These are phyloP conservation scores for Phytopythium montanum DNA, from an alignment of 352 stramenopile genomes.

Conservation along the genomic window DNA sequence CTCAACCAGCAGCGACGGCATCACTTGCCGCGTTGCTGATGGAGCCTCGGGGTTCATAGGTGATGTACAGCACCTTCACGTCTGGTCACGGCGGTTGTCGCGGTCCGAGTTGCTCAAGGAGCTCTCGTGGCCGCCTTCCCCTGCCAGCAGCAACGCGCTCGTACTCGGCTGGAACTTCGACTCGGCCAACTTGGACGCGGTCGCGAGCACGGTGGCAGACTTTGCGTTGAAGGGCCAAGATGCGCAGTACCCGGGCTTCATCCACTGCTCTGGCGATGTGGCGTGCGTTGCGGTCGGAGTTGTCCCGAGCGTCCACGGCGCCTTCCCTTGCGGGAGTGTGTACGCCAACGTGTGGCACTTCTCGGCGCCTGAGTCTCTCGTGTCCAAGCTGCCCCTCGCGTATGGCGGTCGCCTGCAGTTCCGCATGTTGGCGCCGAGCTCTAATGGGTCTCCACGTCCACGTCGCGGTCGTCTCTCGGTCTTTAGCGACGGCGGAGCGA, in stretches of 20 bases:
- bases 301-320: conserved; percentile 32
- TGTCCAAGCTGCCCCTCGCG: conserved; percentile 24
- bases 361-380: conserved; percentile 27
- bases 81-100: conserved; percentile 48
- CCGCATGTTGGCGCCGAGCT: conserved; percentile 62
- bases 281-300: conserved; percentile 29
- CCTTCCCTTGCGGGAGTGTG: conserved; percentile 61
- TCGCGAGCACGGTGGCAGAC: conserved; percentile 33
- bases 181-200: conserved; percentile 15
- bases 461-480: conserved; percentile 56
- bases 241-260: conserved; percentile 33
- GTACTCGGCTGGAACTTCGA: conserved; percentile 72
- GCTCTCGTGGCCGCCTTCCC: conserved; percentile 45
- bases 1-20: conserved; percentile 6
- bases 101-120: conserved; percentile 48
- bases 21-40: conserved; percentile 20
- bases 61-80: conserved; percentile 53
- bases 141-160: conserved; percentile 49
- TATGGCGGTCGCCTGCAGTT: conserved; percentile 71
- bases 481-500: conserved; percentile 17
- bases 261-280: conserved; percentile 25
- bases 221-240: conserved; percentile 43
- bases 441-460: conserved; percentile 50
- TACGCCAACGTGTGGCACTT: conserved; percentile 77
- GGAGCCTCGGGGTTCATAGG: conserved; percentile 27